Evolutionary conservation across 306 rosid species (phyloP).

Genomic region (Glycine latifolia): DNA sequence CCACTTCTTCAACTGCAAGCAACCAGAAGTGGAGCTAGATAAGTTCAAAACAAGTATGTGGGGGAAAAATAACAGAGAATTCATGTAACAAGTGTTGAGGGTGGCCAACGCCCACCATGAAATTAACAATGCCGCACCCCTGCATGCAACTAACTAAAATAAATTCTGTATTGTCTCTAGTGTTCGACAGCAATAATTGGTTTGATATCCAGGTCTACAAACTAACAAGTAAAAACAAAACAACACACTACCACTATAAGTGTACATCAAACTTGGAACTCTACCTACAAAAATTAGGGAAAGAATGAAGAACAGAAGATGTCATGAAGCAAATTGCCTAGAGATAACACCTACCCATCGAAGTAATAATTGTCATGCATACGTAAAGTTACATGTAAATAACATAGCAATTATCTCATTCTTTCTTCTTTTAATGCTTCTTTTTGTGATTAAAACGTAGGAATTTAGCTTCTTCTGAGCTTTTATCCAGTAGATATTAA

Average conservation of each 20-base stretch:
- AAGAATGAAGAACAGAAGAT: conserved; percentile 47
- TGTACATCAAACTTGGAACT: conserved; percentile 51
- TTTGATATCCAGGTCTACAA: not conserved
- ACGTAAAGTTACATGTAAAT: no score
- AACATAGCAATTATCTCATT: no score
- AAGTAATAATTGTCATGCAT: no score
- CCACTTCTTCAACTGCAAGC: no score
- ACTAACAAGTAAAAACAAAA: conserved; percentile 28
- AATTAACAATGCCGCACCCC: not conserved
- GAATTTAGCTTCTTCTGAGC: no score
- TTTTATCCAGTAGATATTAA: no score
- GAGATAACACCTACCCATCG: conserved; percentile 41
- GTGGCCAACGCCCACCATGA: not conserved
- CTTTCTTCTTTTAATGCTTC: no score
- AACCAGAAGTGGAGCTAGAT: no score
- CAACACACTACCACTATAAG: conserved; percentile 44
- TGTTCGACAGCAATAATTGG: conserved; percentile 19
- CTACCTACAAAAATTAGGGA: conserved; percentile 43
- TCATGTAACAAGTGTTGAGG: not conserved
- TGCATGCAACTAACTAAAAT: not conserved
- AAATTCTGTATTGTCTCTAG: conserved; percentile 10
- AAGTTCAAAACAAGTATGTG: no score
- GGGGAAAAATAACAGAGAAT: no score
- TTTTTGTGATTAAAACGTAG: no score
- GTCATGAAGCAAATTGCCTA: conserved; percentile 34